A percentile compares a stretch with the other conserved stretches of the same genome.
Conservation (phyloP, 805 yeast species). For the Yarrowia alimentaria region DNA sequence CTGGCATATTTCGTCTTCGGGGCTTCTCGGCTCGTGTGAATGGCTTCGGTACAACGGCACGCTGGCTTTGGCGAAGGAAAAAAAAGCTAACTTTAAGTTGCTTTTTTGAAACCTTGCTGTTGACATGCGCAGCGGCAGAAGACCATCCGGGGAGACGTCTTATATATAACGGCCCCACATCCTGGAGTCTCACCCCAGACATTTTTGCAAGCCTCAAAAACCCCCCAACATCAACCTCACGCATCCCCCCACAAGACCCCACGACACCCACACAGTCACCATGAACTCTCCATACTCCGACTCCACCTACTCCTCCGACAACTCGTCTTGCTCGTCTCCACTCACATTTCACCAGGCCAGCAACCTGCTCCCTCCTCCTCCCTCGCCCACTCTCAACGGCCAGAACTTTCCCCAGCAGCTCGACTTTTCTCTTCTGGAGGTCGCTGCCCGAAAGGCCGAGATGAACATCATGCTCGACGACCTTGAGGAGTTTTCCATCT, state of each 20-base stretch:
- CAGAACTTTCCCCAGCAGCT: constrained; percentile 20
- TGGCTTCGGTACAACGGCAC: constrained; percentile 25
- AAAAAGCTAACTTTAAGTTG: too few species aligned
- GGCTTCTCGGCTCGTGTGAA: too few species aligned
- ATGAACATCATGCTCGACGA: constrained; percentile 37
- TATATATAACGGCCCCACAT: too few species aligned
- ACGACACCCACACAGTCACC: background rate
- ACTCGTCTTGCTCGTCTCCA: constrained; percentile 3
- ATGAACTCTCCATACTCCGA: constrained; percentile 27
- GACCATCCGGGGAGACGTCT: constrained; percentile 22
- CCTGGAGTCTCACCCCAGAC: too few species aligned
- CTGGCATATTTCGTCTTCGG: too few species aligned
- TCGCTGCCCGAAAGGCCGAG: constrained; percentile 40
- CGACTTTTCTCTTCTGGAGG: constrained; percentile 36
- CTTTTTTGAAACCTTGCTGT: too few species aligned
- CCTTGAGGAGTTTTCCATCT: constrained; percentile 30
- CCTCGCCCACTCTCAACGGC: constrained; percentile 19
- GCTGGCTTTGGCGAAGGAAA: too few species aligned
- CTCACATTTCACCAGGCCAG: constrained; percentile 10
- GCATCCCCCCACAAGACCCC: background rate
- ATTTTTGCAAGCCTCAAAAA: too few species aligned
- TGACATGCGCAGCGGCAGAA: constrained; percentile 21
- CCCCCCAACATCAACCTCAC: background rate
- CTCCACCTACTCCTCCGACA: background rate
- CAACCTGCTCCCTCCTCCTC: constrained; percentile 24